phyloP scores from a whole-genome alignment of 768 basidiomycete species.

The Pholiota molesta region DNA sequence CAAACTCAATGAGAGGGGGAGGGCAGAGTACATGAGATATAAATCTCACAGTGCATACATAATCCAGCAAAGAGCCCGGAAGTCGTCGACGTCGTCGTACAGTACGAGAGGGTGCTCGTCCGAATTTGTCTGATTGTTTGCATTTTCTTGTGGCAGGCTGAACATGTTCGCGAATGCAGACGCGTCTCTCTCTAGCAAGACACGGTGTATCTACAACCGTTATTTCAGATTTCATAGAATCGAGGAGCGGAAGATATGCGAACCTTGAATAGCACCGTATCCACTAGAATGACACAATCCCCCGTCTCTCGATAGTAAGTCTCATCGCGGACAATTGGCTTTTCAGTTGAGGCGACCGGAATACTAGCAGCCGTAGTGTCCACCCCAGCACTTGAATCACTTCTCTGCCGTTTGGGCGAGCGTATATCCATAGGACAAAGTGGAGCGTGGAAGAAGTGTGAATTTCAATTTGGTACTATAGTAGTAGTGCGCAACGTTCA shows the following conservation, averaged over 20 bases:
- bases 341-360: too few species aligned
- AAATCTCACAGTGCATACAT: conserved; percentile 21
- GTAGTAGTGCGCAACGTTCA: neutral
- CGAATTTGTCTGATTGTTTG: neutral
- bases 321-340: conserved; percentile 1
- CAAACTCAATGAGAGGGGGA: neutral
- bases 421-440: too few species aligned
- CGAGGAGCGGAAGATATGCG: neutral
- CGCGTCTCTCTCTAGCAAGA: conserved; percentile 13
- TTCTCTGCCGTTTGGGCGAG: too few species aligned
- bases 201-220: conserved; percentile 14
- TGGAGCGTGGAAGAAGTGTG: too few species aligned
- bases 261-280: conserved; percentile 19
- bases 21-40: neutral
- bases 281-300: conserved; percentile 15
- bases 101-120: conserved; percentile 19
- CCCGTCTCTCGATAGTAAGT: conserved; percentile 15
- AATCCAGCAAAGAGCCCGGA: conserved; percentile 23
- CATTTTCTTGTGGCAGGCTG: conserved; percentile 1
- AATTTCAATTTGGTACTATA: too few species aligned
- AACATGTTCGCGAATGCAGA: conserved; percentile 19
- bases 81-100: conserved; percentile 15
- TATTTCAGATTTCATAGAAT: neutral
- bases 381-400: too few species aligned
- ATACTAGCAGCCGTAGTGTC: too few species aligned